Conservation (phyloP, 2,329 filamentous ascomycete genomes). For the Aspergillus nomiae region DNA sequence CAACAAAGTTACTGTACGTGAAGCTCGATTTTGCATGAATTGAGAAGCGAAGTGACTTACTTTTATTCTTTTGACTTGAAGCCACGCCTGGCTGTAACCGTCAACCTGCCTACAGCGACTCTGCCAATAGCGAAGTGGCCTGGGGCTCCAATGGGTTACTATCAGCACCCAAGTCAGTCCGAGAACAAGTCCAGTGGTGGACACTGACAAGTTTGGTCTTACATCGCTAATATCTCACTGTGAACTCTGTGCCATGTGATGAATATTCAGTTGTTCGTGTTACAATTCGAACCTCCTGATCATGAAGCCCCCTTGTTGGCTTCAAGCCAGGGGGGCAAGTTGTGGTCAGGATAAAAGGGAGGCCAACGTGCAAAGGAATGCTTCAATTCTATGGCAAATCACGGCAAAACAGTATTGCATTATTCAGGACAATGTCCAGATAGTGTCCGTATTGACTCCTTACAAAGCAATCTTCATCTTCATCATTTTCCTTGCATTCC, state of each 20-base stretch:
- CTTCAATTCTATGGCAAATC: background rate
- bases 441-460: background rate
- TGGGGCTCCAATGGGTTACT: background rate
- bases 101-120: background rate
- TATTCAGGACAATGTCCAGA: background rate
- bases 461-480: background rate
- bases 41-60: background rate
- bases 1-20: background rate
- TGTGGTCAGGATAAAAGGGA: constrained; percentile 1
- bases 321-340: background rate
- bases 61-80: background rate
- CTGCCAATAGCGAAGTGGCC: background rate
- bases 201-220: background rate
- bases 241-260: background rate
- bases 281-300: background rate
- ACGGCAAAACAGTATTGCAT: background rate
- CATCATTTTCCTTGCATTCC: background rate
- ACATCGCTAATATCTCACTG: background rate
- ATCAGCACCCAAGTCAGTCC: background rate
- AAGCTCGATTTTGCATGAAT: background rate
- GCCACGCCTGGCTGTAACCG: background rate
- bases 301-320: background rate
- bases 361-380: background rate
- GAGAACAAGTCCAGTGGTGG: background rate
- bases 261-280: background rate